Evolutionary conservation across 805 yeast species (phyloP).

Genomic region (Spathaspora hagerdaliae): DNA sequence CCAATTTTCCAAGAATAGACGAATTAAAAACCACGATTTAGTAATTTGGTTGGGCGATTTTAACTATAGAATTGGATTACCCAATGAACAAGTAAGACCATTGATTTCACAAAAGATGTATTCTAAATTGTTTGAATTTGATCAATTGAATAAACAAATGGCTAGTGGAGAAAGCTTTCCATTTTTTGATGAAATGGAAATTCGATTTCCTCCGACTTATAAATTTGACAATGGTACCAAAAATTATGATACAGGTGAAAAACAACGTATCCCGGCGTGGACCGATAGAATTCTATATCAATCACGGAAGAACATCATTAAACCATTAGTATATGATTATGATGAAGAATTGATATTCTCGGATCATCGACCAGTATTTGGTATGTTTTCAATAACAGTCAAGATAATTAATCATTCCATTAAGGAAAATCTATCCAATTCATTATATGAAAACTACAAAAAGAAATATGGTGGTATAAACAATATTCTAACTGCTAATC

Average conservation of each 20-base stretch:
- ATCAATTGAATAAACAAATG: conserved; percentile 78
- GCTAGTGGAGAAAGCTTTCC: conserved; percentile 64
- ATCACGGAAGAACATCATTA: conserved; percentile 52
- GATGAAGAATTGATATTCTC: conserved; percentile 60
- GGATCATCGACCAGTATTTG: conserved; percentile 90
- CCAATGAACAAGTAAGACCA: conserved; percentile 70
- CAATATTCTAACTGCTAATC: conserved; percentile 24
- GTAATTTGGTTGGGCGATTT: conserved; percentile 95
- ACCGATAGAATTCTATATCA: conserved; percentile 79
- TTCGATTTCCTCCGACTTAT: conserved; percentile 85
- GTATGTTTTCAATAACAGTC: conserved; percentile 59
- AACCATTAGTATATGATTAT: conserved; percentile 58
- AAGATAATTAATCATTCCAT: conserved; percentile 61
- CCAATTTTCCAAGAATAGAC: conserved; percentile 50
- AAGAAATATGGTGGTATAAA: conserved; percentile 42
- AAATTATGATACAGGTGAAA: conserved; percentile 83
- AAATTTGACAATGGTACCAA: conserved; percentile 84
- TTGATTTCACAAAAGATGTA: conserved; percentile 45
- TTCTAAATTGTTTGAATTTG: conserved; percentile 56
- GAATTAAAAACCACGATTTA: conserved; percentile 69
- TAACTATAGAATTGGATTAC: conserved; percentile 71
- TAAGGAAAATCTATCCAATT: conserved; percentile 51
- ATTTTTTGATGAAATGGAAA: conserved; percentile 70
- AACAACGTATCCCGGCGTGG: conserved; percentile 94
- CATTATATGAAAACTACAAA: conserved; percentile 55